Conservation (phyloP, 495 filamentous ascomycete species). For the Neurospora sp. region DNA sequence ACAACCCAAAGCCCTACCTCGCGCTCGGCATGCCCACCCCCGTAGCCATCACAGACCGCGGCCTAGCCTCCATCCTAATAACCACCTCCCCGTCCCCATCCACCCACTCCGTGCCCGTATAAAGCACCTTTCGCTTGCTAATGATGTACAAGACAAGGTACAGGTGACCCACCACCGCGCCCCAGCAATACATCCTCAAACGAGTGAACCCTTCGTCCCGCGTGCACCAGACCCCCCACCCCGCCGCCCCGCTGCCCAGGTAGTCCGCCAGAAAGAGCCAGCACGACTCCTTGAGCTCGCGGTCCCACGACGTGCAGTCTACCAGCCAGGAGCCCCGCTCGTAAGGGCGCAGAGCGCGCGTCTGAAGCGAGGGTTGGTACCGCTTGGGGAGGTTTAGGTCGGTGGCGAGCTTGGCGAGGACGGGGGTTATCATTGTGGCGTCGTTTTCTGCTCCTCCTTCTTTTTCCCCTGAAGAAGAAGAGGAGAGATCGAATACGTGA, state of each 20-base stretch:
- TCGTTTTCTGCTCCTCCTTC: neutral
- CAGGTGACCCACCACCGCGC: slow-evolving; percentile 48
- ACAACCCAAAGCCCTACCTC: neutral
- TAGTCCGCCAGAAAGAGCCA: slow-evolving; percentile 55
- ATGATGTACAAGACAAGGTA: slow-evolving; percentile 56
- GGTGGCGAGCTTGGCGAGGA: slow-evolving; percentile 39
- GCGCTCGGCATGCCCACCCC: neutral
- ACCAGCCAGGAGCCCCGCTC: slow-evolving; percentile 65
- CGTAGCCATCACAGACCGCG: neutral
- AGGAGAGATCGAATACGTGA: slow-evolving; percentile 5
- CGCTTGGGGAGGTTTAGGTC: slow-evolving; percentile 40
- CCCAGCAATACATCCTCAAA: slow-evolving; percentile 57
- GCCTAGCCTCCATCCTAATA: slow-evolving; percentile 27
- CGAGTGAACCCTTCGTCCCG: slow-evolving; percentile 25
- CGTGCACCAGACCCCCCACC: slow-evolving; percentile 53
- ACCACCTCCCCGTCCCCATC: slow-evolving; percentile 43
- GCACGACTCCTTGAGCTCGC: slow-evolving; percentile 31
- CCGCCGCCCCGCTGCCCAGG: slow-evolving; percentile 46
- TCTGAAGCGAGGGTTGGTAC: slow-evolving; percentile 41
- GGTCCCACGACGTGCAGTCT: slow-evolving; percentile 35
- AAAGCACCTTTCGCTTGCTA: slow-evolving; percentile 45
- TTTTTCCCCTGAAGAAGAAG: slow-evolving; percentile 1
- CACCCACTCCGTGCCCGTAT: slow-evolving; percentile 47
- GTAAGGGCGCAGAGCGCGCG: slow-evolving; percentile 38
- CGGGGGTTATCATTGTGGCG: slow-evolving; percentile 36